phyloP scores from a whole-genome alignment of 352 stramenopile genomes.

The Globisporangium megalacanthum region DNA sequence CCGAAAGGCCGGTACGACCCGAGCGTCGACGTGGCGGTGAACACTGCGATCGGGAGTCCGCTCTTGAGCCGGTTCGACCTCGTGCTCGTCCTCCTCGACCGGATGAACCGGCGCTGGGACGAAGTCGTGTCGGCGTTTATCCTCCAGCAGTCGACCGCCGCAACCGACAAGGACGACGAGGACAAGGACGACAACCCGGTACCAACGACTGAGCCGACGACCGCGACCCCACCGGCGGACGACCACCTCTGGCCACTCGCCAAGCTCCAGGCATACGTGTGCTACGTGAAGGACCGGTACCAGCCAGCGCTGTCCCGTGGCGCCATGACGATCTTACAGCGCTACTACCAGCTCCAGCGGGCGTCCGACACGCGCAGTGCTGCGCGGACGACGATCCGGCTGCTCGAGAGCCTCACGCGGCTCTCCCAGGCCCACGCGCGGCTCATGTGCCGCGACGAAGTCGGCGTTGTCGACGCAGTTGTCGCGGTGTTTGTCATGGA shows the following conservation, averaged over 20 bases:
- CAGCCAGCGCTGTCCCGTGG: constrained; percentile 73
- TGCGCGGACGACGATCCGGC: constrained; percentile 88
- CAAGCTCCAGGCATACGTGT: constrained; percentile 92
- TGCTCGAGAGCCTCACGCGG: constrained; percentile 94
- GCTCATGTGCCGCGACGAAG: constrained; percentile 66
- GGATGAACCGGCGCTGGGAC: constrained; percentile 84
- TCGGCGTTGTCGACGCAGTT: constrained; percentile 69
- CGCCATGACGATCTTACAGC: constrained; percentile 85
- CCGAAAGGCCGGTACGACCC: constrained; percentile 86
- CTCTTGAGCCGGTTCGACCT: constrained; percentile 98
- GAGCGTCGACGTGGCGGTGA: constrained; percentile 86
- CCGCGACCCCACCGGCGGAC: constrained; percentile 8
- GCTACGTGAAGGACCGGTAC: constrained; percentile 87
- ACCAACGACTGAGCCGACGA: constrained; percentile 6
- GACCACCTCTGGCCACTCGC: constrained; percentile 74
- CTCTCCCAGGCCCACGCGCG: constrained; percentile 90
- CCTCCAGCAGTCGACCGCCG: constrained; percentile 75
- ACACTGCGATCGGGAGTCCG: constrained; percentile 94
- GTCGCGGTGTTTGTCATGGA: constrained; percentile 78
- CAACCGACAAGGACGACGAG: neutral
- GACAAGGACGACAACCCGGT: too few relatives aligned
- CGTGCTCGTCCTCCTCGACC: constrained; percentile 95
- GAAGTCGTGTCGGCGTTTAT: constrained; percentile 94
- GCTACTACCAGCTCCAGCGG: constrained; percentile 88
- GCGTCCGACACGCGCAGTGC: constrained; percentile 56